Conservation (phyloP, 805 yeast genomes). For the Grigorovia humatica region DNA sequence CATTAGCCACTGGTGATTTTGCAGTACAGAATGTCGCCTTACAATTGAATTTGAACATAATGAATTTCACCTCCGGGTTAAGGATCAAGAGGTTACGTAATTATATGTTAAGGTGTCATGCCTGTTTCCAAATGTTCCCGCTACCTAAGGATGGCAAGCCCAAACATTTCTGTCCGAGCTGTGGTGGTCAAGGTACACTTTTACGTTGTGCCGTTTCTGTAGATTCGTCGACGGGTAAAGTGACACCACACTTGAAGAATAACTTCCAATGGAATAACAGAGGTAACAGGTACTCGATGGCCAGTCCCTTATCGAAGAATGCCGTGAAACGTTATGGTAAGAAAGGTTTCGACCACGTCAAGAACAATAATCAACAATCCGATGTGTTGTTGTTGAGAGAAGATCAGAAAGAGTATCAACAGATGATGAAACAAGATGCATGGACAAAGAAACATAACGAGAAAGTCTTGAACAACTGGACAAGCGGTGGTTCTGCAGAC, state of each 20-base stretch:
- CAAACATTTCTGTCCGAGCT: constrained; percentile 83
- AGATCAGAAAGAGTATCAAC: constrained; percentile 88
- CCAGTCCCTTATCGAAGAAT: constrained; percentile 80
- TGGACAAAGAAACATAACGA: constrained; percentile 85
- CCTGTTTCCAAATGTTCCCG: constrained; percentile 79
- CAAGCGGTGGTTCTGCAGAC: constrained; percentile 78
- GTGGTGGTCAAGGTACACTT: constrained; percentile 84
- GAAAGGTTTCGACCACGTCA: constrained; percentile 68
- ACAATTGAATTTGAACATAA: constrained; percentile 78
- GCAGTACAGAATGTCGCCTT: constrained; percentile 93
- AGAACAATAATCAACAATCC: constrained; percentile 32
- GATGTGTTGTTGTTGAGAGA: constrained; percentile 48
- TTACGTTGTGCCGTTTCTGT: constrained; percentile 85
- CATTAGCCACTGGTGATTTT: constrained; percentile 90
- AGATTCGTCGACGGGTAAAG: constrained; percentile 63
- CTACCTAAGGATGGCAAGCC: constrained; percentile 66
- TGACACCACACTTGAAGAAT: constrained; percentile 79
- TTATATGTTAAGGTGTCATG: constrained; percentile 95
- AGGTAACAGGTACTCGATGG: constrained; percentile 72
- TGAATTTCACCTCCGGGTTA: constrained; percentile 76
- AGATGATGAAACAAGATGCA: constrained; percentile 76
- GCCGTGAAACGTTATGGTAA: constrained; percentile 65
- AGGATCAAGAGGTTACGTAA: constrained; percentile 78
- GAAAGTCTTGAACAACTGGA: constrained; percentile 75
- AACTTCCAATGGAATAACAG: constrained; percentile 90